Conservation (phyloP, 2,329 filamentous ascomycete species). For the Fusarium sp. region DNA sequence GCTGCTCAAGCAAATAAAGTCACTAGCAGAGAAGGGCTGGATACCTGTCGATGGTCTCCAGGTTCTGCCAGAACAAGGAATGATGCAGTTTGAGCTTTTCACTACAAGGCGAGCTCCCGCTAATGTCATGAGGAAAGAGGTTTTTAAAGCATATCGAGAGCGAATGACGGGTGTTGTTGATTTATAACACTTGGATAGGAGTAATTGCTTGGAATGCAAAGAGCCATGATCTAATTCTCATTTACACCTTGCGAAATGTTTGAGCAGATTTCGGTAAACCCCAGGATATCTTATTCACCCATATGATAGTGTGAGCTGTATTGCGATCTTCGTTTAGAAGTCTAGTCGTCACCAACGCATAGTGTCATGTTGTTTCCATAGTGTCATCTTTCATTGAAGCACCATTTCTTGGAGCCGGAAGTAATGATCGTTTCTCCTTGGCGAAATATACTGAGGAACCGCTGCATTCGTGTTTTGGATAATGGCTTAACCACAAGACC, state of each 20-base stretch:
- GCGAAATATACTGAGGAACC: rapidly evolving
- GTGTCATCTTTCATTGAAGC: too few relatives aligned
- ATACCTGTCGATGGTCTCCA: constrained; percentile 17
- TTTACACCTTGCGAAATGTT: too few relatives aligned
- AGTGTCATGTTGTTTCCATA: too few relatives aligned
- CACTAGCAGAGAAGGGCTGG: neutral
- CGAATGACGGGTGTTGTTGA: rapidly evolving
- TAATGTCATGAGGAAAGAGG: neutral
- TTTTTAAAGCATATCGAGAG: neutral
- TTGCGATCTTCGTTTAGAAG: too few relatives aligned
- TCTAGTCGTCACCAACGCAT: too few relatives aligned
- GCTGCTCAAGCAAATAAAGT: neutral
- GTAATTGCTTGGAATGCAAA: too few relatives aligned
- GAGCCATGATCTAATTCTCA: too few relatives aligned
- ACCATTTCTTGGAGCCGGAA: too few relatives aligned
- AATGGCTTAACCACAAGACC: neutral
- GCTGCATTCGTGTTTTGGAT: neutral
- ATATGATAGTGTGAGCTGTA: too few relatives aligned
- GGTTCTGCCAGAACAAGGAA: constrained; percentile 17
- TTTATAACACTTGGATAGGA: neutral
- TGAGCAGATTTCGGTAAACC: too few relatives aligned
- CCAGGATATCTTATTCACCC: too few relatives aligned
- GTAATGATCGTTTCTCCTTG: too few relatives aligned
- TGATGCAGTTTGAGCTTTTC: constrained; percentile 23
- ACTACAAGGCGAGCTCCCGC: constrained; percentile 7